Evolutionary conservation across 805 yeast genomes (phyloP), one percentile per base, ranked within the genome.

Genomic region (Yarrowia sp.): DNA sequence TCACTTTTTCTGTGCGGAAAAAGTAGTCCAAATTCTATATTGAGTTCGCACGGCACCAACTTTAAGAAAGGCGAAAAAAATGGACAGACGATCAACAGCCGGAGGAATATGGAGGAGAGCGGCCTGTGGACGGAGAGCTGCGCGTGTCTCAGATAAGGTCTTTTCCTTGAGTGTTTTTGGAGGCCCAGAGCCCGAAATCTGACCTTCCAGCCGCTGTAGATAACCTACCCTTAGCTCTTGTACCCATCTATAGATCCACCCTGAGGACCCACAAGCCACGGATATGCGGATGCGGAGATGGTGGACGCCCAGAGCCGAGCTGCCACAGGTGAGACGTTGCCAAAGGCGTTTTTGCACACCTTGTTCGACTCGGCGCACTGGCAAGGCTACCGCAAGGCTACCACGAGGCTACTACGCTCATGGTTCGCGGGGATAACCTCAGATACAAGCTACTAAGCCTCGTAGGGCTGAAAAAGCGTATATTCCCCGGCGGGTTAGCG

Each of bases 1-100:
- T 16, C 12, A 4, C n/a, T 9, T 27, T 16, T 16, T 14, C 24
- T 27, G 22, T 16, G 18, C 25, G 36, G 24, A 21, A 31, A 47
- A 47, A 47, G 18, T 32, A 6, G 12, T 13, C 29, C 18, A 18
- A 39, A 29, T 7, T 10, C n/a, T 32, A 47, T 14, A 21, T 47
- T 27, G 33, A 32, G 33, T 47, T 47, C 27, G 39, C 39, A 47
- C 55, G 55, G 55, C 55, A 47, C 55, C 55, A 47, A 47, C 55
- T 47, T 21, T 32, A 47, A 32, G n/a, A n/a, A n/a, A n/a, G n/a
- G n/a, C 7, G 13, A 39, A 14, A 22, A 22, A 22, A 5, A 8
- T 10, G 10, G 25, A 12, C 7, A 12, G 27, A n/a, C 42, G 42
- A 38, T 38, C 42, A 38, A 38, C 42, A 38, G 42, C 25, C 42